These are phyloP conservation scores for Luffa aegyptiaca DNA, from an alignment of 306 rosid species.

Conservation along the genomic window DNA sequence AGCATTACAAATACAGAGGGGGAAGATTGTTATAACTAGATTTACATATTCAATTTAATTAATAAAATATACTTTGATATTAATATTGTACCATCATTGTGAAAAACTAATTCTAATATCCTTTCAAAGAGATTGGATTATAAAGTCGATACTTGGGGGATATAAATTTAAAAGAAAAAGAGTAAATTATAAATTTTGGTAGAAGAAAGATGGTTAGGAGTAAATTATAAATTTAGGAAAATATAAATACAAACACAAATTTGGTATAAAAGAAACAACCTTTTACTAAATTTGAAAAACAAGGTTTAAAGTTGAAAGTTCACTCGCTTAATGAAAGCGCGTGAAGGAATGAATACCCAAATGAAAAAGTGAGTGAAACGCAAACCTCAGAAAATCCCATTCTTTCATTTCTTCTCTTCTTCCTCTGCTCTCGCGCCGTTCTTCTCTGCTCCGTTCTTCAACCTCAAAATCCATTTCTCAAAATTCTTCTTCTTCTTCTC, in stretches of 20 bases:
- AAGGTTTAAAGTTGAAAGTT: neutral
- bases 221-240: neutral
- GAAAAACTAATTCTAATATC: too few species aligned
- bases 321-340: neutral
- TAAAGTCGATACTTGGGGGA: neutral
- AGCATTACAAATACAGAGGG: too few species aligned
- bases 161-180: neutral
- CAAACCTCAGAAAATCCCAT: neutral
- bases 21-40: too few species aligned
- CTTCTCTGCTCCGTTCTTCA: neutral
- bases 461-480: slow-evolving; percentile 6
- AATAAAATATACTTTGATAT: too few species aligned
- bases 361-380: neutral
- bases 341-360: neutral
- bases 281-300: neutral
- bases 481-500: neutral
- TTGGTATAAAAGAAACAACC: neutral
- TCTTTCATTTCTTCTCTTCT: neutral
- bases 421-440: neutral
- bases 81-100: too few species aligned
- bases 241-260: neutral
- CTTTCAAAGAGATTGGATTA: too few species aligned
- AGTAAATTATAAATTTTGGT: neutral
- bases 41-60: too few species aligned
- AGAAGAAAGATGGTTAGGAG: too few species aligned